A percentile compares a stretch with the other conserved stretches of the same genome.
Evolutionary conservation across 192 early-diverging fungal species (phyloP).

Genomic region (Backusella parvicylindrica): DNA sequence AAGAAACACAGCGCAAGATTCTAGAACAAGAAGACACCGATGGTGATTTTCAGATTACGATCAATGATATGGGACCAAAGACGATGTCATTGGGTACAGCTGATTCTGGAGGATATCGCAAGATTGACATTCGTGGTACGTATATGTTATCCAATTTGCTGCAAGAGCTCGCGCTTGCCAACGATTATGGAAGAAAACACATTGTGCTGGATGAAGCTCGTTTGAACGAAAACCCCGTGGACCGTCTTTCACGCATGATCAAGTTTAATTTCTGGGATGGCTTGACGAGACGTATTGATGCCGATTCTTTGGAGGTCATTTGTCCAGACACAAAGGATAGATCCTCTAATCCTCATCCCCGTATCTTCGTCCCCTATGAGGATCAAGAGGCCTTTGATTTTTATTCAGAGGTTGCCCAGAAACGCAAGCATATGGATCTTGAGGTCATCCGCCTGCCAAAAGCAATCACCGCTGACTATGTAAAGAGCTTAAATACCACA

Average conservation of each 20-base stretch:
- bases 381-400: conserved; percentile 77
- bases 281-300: conserved; percentile 79
- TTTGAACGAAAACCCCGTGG: conserved; percentile 91
- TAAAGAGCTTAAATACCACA: conserved; percentile 82
- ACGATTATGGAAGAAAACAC: conserved; percentile 79
- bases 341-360: conserved; percentile 67
- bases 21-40: conserved; percentile 95
- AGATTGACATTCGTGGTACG: conserved; percentile 89
- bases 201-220: conserved; percentile 86
- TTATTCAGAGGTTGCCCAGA: conserved; percentile 65
- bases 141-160: conserved; percentile 93
- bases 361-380: conserved; percentile 88
- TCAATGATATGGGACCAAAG: conserved; percentile 91
- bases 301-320: conserved; percentile 83
- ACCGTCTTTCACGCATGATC: conserved; percentile 86
- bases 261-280: conserved; percentile 94
- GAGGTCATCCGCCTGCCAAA: conserved; percentile 79
- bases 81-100: conserved; percentile 81
- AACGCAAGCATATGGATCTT: conserved; percentile 67
- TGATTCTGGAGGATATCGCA: conserved; percentile 80
- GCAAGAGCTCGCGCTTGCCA: conserved; percentile 90
- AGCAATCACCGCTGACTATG: conserved; percentile 85
- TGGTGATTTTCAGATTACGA: conserved; percentile 92
- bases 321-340: conserved; percentile 90
- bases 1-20: conserved; percentile 70